Percentiles rank a stretch among this genome's conserved stretches.
These are phyloP conservation scores for Dalbergia cochinchinensis DNA, from an alignment of 306 rosid genomes.

Conservation along the genomic window DNA sequence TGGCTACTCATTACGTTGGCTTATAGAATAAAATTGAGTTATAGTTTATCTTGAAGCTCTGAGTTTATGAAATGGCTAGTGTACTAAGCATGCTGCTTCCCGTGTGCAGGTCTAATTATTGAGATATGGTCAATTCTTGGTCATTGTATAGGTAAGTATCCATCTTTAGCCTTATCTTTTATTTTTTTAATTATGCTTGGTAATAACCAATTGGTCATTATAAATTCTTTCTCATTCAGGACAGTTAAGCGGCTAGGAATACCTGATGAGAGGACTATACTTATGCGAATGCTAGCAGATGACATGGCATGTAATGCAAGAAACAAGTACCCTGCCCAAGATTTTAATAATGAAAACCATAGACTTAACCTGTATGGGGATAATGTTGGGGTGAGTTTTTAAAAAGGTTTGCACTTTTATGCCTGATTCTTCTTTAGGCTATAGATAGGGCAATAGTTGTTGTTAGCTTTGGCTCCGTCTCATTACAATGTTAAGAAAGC, in stretches of 20 bases:
- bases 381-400: slow-evolving; percentile 87
- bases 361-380: slow-evolving; percentile 92
- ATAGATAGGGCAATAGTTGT: slow-evolving; percentile 9
- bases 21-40: slow-evolving; percentile 5
- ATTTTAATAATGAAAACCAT: slow-evolving; percentile 95
- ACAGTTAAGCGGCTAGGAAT: slow-evolving; percentile 96
- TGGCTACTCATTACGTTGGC: not conserved
- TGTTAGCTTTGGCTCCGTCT: slow-evolving; percentile 27
- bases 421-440: slow-evolving; percentile 4
- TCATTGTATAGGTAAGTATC: slow-evolving; percentile 78
- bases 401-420: slow-evolving; percentile 1
- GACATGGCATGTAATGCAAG: slow-evolving; percentile 98
- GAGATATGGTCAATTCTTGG: slow-evolving; percentile 95
- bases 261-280: slow-evolving; percentile 97
- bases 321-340: slow-evolving; percentile 95
- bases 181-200: not conserved
- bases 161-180: slow-evolving; percentile 27
- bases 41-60: not conserved
- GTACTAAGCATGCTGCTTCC: slow-evolving; percentile 31
- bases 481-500: not conserved
- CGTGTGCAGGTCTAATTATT: slow-evolving; percentile 85
- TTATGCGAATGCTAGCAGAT: slow-evolving; percentile 96
- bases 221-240: slow-evolving; percentile 59
- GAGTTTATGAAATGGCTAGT: not conserved
- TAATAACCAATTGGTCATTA: slow-evolving; percentile 26